Conservation (phyloP, 116 monocot genomes). For the Cymodocea nodosa region DNA sequence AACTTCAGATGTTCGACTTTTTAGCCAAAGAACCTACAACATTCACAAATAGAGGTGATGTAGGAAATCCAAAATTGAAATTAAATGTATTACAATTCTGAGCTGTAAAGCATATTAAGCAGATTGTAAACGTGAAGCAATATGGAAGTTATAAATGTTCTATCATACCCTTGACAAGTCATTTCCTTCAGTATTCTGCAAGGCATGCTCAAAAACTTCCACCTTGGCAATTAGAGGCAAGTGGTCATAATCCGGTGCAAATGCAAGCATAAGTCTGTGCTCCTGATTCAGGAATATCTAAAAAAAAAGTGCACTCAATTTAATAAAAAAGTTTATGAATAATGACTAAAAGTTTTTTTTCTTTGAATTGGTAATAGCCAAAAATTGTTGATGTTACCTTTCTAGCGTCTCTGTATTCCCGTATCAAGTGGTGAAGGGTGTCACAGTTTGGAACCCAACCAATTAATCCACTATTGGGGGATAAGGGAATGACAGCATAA, state of each 20-base stretch:
- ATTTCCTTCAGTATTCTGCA: slow-evolving; percentile 91
- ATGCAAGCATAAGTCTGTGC: slow-evolving; percentile 83
- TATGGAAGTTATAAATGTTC: neutral
- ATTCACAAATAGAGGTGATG: neutral
- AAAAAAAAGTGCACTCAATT: neutral
- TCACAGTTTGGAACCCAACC: slow-evolving; percentile 99
- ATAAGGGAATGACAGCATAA: slow-evolving; percentile 93
- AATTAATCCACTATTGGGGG: slow-evolving; percentile 96
- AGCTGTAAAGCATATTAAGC: neutral
- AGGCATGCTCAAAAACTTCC: slow-evolving; percentile 93
- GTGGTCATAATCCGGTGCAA: slow-evolving; percentile 95
- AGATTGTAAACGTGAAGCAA: neutral
- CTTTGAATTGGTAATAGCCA: too few relatives aligned
- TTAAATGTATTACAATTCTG: neutral
- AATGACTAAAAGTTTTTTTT: neutral
- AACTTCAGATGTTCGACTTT: slow-evolving; percentile 95
- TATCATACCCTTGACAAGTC: slow-evolving; percentile 79
- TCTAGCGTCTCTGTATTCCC: slow-evolving; percentile 89
- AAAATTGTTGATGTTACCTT: slow-evolving; percentile 35
- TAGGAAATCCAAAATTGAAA: neutral
- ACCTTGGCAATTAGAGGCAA: slow-evolving; percentile 88
- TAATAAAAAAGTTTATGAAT: slow-evolving; percentile 5
- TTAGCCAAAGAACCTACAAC: slow-evolving; percentile 92
- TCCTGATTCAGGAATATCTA: slow-evolving; percentile 96
- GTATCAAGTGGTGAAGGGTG: slow-evolving; percentile 83